Evolutionary conservation across 176 grass and related monocot genomes (phyloP).

Genomic region (Oryza punctata): DNA sequence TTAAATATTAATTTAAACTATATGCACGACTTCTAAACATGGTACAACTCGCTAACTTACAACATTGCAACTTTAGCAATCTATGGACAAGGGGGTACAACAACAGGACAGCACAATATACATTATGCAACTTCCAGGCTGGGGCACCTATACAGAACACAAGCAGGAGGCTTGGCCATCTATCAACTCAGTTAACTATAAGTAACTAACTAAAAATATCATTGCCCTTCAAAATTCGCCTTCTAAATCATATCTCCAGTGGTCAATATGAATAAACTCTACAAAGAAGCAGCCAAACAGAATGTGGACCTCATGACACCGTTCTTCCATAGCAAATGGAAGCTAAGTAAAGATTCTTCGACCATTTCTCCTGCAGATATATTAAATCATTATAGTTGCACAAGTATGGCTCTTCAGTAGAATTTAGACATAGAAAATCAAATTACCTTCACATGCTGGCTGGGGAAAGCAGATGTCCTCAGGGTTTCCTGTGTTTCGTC

Average conservation of each 20-base stretch:
- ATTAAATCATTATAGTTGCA: slow-evolving; percentile 28
- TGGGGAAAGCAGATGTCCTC: slow-evolving; percentile 94
- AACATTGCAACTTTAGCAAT: slow-evolving; percentile 3
- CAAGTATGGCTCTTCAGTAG: background rate
- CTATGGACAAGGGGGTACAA: slow-evolving; percentile 33
- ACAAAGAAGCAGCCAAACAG: slow-evolving; percentile 19
- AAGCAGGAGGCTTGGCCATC: slow-evolving; percentile 26
- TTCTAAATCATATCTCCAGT: slow-evolving; percentile 35
- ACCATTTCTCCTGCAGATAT: slow-evolving; percentile 85
- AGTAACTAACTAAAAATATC: slow-evolving; percentile 29
- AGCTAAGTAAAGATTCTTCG: slow-evolving; percentile 85
- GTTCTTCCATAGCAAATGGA: slow-evolving; percentile 97
- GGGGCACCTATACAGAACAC: slow-evolving; percentile 33
- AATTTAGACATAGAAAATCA: slow-evolving; percentile 17
- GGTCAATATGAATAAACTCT: slow-evolving; percentile 39
- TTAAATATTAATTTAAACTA: slow-evolving; percentile 42
- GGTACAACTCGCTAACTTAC: slow-evolving; percentile 20
- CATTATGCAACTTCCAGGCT: slow-evolving; percentile 9
- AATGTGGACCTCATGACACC: slow-evolving; percentile 52
- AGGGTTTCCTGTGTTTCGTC: slow-evolving; percentile 98
- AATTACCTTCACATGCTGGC: slow-evolving; percentile 90
- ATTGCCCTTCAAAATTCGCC: slow-evolving; percentile 48
- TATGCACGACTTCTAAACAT: slow-evolving; percentile 34
- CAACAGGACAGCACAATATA: slow-evolving; percentile 31
- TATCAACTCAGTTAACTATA: slow-evolving; percentile 52